Evolutionary conservation across 139 green algal species (phyloP).

Genomic region (Desmodesmus armatus): DNA sequence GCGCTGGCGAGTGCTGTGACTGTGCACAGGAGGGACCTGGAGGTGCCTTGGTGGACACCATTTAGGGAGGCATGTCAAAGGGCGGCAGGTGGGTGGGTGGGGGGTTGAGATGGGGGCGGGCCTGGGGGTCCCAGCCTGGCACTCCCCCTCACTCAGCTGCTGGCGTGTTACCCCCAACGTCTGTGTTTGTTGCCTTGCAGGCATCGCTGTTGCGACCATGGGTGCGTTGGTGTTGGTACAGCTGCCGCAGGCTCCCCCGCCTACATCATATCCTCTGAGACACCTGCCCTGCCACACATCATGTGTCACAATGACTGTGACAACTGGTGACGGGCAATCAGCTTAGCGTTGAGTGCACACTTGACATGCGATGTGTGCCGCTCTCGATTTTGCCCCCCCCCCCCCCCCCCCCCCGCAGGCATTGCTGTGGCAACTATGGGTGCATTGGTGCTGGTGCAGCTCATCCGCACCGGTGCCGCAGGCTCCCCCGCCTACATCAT

Average conservation of each 20-base stretch:
- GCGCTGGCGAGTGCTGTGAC: background rate
- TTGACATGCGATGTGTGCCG: background rate
- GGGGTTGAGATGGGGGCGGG: too few relatives aligned
- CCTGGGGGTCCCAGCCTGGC: too few relatives aligned
- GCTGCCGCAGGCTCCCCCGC: constrained; percentile 36
- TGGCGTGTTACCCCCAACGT: too few relatives aligned
- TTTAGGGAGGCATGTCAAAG: background rate
- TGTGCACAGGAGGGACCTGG: background rate
- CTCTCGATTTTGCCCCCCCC: background rate
- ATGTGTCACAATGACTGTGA: background rate
- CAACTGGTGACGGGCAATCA: background rate
- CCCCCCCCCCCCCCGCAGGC: constrained; percentile 25
- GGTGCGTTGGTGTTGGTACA: constrained; percentile 51
- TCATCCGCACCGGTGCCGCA: constrained; percentile 43
- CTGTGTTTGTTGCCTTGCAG: too few relatives aligned
- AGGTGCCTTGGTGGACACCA: background rate
- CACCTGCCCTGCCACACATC: too few relatives aligned
- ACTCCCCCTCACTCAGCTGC: too few relatives aligned
- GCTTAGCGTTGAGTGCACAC: background rate
- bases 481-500: constrained; percentile 57
- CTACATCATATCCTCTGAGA: too few relatives aligned
- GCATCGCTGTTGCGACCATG: constrained; percentile 38
- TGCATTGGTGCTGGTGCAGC: constrained; percentile 49
- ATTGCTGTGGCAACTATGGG: constrained; percentile 40
- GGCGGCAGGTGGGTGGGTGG: background rate